phyloP scores from a whole-genome alignment of 202 grass and related monocot genomes.

The Digitaria exilis region DNA sequence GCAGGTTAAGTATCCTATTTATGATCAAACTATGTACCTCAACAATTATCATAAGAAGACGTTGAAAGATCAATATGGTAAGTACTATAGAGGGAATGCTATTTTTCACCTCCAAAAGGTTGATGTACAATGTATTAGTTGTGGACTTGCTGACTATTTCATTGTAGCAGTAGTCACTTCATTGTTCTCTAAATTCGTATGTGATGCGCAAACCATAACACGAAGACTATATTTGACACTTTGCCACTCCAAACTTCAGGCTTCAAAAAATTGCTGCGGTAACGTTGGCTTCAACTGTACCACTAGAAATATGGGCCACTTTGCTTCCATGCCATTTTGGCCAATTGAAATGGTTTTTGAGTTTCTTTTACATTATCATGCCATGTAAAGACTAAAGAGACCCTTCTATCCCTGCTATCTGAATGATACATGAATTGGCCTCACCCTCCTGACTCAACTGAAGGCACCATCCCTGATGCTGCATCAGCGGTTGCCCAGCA shows the following conservation, averaged over 20 bases:
- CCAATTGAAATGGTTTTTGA: neutral
- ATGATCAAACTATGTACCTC: slow-evolving; percentile 76
- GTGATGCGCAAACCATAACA: slow-evolving; percentile 7
- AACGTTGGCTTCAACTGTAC: neutral
- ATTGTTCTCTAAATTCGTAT: neutral
- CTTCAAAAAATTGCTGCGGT: neutral
- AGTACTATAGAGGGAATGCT: slow-evolving; percentile 20
- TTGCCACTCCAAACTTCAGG: neutral
- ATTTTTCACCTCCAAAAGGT: slow-evolving; percentile 37
- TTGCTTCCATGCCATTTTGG: neutral
- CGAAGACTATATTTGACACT: neutral
- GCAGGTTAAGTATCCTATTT: slow-evolving; percentile 69
- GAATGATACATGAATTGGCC: neutral
- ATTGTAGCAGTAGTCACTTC: slow-evolving; percentile 25
- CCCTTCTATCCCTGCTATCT: neutral
- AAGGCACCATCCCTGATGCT: neutral
- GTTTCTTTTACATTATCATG: neutral
- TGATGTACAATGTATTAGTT: slow-evolving; percentile 22
- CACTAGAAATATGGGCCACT: neutral
- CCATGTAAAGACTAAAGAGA: neutral
- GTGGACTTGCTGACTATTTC: slow-evolving; percentile 6
- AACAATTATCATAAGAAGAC: slow-evolving; percentile 70
- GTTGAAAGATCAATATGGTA: slow-evolving; percentile 87
- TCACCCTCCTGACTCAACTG: neutral
- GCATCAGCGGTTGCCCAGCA: neutral